These are phyloP conservation scores for Populus euphratica DNA, from an alignment of 345 rosid genomes.

Conservation along the genomic window DNA sequence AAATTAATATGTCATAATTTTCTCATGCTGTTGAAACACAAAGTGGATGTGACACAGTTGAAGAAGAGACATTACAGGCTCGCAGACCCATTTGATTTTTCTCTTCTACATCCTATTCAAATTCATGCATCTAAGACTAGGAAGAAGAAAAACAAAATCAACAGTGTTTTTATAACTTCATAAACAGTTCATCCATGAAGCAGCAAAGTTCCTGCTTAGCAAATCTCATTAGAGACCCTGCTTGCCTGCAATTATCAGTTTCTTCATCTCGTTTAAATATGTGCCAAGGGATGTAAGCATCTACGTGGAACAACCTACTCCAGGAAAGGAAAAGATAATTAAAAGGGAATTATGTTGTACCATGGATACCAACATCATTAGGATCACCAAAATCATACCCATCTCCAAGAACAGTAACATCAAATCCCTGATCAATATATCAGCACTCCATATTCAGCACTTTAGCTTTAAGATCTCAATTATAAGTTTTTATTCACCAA, in stretches of 20 bases:
- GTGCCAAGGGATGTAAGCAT: neutral
- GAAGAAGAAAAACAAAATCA: too few species aligned
- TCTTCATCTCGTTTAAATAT: neutral
- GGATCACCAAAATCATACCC: conserved; percentile 41
- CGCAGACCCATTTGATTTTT: too few species aligned
- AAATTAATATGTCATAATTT: too few species aligned
- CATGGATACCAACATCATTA: conserved; percentile 52
- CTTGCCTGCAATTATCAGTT: neutral
- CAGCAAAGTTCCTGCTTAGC: too few species aligned
- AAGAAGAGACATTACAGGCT: too few species aligned
- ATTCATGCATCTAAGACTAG: too few species aligned
- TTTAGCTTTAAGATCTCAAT: neutral
- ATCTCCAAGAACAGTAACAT: conserved; percentile 54
- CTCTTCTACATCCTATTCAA: too few species aligned
- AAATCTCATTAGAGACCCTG: neutral
- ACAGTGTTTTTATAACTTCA: too few species aligned
- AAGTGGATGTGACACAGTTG: too few species aligned
- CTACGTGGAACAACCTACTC: neutral
- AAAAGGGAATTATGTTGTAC: conserved; percentile 15
- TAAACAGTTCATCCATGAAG: too few species aligned
- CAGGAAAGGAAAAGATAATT: neutral
- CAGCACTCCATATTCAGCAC: neutral
- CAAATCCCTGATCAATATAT: conserved; percentile 43
- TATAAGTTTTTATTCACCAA: neutral
- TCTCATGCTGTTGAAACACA: too few species aligned